phyloP scores from a whole-genome alignment of 441 rosid genomes.

The Adansonia madagascariensis region DNA sequence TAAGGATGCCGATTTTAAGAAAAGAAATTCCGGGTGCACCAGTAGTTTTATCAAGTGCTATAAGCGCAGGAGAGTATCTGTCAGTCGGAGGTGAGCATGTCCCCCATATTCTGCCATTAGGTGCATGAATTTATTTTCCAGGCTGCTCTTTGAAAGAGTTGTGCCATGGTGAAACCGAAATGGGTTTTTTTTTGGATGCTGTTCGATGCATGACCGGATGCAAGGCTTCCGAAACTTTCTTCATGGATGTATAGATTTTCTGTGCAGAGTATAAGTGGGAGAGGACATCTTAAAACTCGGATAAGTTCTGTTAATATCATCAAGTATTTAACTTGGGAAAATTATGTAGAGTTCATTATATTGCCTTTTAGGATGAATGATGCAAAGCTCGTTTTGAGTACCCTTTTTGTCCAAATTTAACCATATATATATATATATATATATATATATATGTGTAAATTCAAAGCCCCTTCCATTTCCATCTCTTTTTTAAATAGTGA shows the following conservation, averaged over 20 bases:
- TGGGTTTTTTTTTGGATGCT: not conserved
- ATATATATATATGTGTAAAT: no score
- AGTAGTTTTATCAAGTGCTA: conserved; percentile 25
- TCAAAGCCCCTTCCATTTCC: not conserved
- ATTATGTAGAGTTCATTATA: not conserved
- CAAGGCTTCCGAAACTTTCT: not conserved
- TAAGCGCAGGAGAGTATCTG: conserved; percentile 30
- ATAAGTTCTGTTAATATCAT: conserved; percentile 5
- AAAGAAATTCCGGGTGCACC: not conserved
- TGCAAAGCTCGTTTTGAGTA: not conserved
- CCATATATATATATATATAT: no score
- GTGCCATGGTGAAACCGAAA: not conserved
- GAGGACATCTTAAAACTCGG: not conserved
- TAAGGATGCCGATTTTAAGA: conserved; percentile 19
- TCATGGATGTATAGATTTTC: conserved; percentile 15
- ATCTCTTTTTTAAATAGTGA: not conserved
- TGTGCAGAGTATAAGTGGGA: not conserved
- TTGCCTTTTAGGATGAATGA: not conserved
- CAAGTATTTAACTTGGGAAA: not conserved
- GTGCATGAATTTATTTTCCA: not conserved
- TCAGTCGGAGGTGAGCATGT: not conserved
- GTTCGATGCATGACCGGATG: not conserved
- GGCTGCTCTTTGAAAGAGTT: not conserved
- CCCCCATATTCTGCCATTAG: not conserved
- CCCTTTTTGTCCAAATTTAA: not conserved